These are phyloP conservation scores for Kickxella alabastrina DNA, from an alignment of 192 early-diverging fungal species.

Conservation along the genomic window DNA sequence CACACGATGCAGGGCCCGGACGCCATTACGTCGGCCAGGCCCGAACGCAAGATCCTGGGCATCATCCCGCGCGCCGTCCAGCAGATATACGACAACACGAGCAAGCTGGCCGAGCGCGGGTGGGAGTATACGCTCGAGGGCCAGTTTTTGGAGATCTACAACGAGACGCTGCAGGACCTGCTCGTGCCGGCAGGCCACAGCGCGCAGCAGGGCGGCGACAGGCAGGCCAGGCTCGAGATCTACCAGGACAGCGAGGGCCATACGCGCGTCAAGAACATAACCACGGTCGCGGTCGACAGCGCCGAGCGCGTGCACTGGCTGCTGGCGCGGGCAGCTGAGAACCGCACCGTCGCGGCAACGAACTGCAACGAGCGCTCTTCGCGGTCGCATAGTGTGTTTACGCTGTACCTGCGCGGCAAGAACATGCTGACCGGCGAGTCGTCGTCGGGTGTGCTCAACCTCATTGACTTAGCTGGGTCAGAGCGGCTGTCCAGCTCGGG, in stretches of 20 bases:
- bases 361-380: conserved; percentile 93
- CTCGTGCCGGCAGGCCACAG: conserved; percentile 47
- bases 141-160: conserved; percentile 95
- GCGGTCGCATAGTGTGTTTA: conserved; percentile 91
- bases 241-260: conserved; percentile 73
- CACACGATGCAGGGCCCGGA: conserved; percentile 74
- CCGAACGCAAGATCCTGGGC: conserved; percentile 54
- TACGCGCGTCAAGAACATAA: conserved; percentile 75
- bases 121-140: conserved; percentile 88
- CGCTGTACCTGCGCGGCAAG: conserved; percentile 67
- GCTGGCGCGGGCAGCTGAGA: conserved; percentile 69
- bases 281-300: conserved; percentile 65
- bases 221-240: conserved; percentile 76
- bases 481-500: conserved; percentile 82
- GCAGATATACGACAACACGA: conserved; percentile 80
- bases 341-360: conserved; percentile 89
- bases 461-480: conserved; percentile 94
- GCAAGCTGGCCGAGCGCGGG: conserved; percentile 67
- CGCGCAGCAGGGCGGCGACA: conserved; percentile 18
- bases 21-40: conserved; percentile 11
- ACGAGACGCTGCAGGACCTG: conserved; percentile 86
- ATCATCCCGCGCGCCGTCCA: conserved; percentile 93
- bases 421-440: conserved; percentile 73
- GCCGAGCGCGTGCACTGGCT: conserved; percentile 70
- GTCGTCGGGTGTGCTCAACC: conserved; percentile 74